Conservation (phyloP, 768 basidiomycete genomes). For the Pleurotus cornucopiae region DNA sequence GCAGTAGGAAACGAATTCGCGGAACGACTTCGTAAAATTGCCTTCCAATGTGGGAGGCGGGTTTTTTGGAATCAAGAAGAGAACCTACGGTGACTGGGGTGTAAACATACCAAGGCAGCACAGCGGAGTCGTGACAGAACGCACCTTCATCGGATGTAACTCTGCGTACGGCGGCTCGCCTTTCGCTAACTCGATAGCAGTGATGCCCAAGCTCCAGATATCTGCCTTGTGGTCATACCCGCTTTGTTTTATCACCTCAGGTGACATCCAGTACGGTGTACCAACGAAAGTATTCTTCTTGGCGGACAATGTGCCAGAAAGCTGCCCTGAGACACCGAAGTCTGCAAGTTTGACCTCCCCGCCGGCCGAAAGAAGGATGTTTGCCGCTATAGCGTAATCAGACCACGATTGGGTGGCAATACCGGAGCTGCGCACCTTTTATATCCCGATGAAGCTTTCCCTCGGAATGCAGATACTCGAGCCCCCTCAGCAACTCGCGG, state of each 20-base stretch:
- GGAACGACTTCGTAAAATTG: constrained; percentile 88
- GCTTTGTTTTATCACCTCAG: constrained; percentile 99
- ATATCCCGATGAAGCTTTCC: constrained; percentile 99
- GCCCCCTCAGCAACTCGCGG: constrained; percentile 83
- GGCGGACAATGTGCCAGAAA: constrained; percentile 87
- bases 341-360: constrained; percentile 98
- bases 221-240: constrained; percentile 99
- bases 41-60: constrained; percentile 88
- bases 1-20: constrained; percentile 91
- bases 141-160: constrained; percentile 97
- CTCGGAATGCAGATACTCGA: constrained; percentile 94
- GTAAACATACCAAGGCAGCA: background rate
- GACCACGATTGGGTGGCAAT: background rate
- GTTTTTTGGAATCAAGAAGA: constrained; percentile 98
- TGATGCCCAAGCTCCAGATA: constrained; percentile 98
- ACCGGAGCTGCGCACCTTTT: constrained; percentile 64
- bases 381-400: constrained; percentile 61
- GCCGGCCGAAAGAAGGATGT: constrained; percentile 85
- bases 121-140: constrained; percentile 12
- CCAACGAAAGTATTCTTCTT: constrained; percentile 99
- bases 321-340: constrained; percentile 97
- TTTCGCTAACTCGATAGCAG: constrained; percentile 94
- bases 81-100: constrained; percentile 50
- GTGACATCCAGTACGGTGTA: constrained; percentile 99
- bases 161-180: constrained; percentile 99